Evolutionary conservation across 306 rosid species (phyloP).

Genomic region (Adenanthera pavonina): DNA sequence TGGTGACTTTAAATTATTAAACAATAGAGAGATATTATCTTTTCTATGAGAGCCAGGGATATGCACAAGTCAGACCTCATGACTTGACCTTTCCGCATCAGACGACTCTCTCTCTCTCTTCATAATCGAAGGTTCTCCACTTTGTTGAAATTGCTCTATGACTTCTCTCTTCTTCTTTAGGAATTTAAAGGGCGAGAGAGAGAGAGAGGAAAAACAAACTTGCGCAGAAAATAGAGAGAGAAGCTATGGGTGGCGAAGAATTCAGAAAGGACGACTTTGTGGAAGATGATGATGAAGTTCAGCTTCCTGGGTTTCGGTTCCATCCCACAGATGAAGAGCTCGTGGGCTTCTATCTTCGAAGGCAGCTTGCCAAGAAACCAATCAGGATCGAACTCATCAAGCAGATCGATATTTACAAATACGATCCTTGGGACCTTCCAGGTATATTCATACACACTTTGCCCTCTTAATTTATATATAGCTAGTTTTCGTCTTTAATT

Average conservation of each 20-base stretch:
- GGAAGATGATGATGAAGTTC: slow-evolving; percentile 15
- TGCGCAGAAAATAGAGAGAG: neutral
- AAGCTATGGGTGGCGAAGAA: slow-evolving; percentile 27
- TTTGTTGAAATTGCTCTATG: slow-evolving; percentile 33
- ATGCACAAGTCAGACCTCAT: slow-evolving; percentile 43
- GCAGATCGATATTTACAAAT: slow-evolving; percentile 25
- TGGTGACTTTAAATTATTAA: slow-evolving; percentile 37
- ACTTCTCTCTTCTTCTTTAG: slow-evolving; percentile 14
- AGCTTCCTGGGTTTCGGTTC: slow-evolving; percentile 21
- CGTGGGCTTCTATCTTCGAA: slow-evolving; percentile 15
- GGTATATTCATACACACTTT: neutral
- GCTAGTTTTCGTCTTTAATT: neutral
- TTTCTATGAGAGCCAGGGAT: neutral
- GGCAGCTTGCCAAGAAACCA: slow-evolving; percentile 17
- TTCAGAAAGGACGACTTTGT: slow-evolving; percentile 29
- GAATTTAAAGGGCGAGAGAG: neutral
- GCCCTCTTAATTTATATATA: neutral
- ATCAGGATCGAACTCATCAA: slow-evolving; percentile 32
- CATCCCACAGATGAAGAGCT: slow-evolving; percentile 29
- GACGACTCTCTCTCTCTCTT: slow-evolving; percentile 31
- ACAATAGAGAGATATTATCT: slow-evolving; percentile 29
- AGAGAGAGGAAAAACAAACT: neutral
- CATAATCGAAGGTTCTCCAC: slow-evolving; percentile 35
- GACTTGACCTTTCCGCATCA: slow-evolving; percentile 38
- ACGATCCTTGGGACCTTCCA: slow-evolving; percentile 28